Base-by-base conservation (phyloP, 2,329 filamentous ascomycete species). In the Zasmidium citrigriseum region DNA sequence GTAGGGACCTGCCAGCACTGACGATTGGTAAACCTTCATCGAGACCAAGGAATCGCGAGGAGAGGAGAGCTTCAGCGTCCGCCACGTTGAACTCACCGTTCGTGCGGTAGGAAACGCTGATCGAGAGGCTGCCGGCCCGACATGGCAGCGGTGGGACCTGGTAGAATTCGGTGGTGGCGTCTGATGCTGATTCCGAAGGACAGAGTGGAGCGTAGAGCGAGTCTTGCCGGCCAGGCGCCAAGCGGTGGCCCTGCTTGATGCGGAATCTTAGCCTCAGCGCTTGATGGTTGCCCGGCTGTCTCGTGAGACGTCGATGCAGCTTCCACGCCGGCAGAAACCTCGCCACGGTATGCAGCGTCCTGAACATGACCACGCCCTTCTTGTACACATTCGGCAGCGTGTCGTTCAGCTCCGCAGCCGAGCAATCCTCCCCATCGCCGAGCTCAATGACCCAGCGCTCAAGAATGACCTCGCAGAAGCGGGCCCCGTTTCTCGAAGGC, bases 311-410 rank as follows among this genome's bases (percentile, higher is more conserved):
- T 68, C 90, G 88, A 69, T 89, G 86, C 69, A 96, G 89, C 76
- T 89, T 96, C 87, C 89, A 96, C 22, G 89, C 87, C 2, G 95
- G 95, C 61, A 96, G 78, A 61, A 97, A 84, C 67, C 90, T 89
- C 44, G 91, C 86, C 55, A 90, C 89, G 51, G 90, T 86, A 73
- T 90, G 96, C 47, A 99, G 82, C 1, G 92, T 92, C 60, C 95
- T 86, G 76, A 98, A 97, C 67, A 97, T 86, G 65, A 98, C 89
- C 64, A 99, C 96, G 68, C 90, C 91, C 77, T 96, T 95, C 78
- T 99, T 99, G 82, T 99, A 99, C 58, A 96, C 87, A 53, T 91
- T 93, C 14, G 95, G 92, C 52, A 98, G 79, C 27, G 84, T 79
- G 48, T 84, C 80, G 54, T 76, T 80, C 52, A 86, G 74, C 59